phyloP scores from a whole-genome alignment of 352 stramenopile species.

The Blastocystis sp. region DNA sequence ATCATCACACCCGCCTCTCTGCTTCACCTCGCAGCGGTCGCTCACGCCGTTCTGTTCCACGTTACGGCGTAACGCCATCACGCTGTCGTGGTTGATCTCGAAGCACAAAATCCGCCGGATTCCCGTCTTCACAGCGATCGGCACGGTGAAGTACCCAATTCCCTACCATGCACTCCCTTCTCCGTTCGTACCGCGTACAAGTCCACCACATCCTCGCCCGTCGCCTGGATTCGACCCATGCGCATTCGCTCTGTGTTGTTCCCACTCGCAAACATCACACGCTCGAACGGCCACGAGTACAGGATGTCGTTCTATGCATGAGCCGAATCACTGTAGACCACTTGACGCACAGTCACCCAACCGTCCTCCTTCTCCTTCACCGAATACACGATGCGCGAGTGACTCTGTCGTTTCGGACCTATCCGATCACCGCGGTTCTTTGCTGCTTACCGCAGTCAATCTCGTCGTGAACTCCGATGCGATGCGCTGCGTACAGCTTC shows the following conservation, averaged over 20 bases:
- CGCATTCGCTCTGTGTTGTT: slow-evolving; percentile 37
- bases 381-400: slow-evolving; percentile 15
- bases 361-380: neutral
- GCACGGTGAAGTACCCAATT: slow-evolving; percentile 31
- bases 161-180: neutral
- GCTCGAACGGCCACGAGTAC: slow-evolving; percentile 31
- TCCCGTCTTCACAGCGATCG: slow-evolving; percentile 3
- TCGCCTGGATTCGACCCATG: neutral
- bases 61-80: neutral
- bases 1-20: neutral
- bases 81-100: slow-evolving; percentile 22
- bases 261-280: slow-evolving; percentile 28
- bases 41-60: slow-evolving; percentile 12
- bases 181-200: neutral
- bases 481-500: neutral
- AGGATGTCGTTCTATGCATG: slow-evolving; percentile 12
- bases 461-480: slow-evolving; percentile 17
- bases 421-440: neutral
- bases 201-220: neutral
- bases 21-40: neutral
- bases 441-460: neutral
- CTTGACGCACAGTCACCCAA: slow-evolving; percentile 33
- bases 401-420: slow-evolving; percentile 22
- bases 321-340: neutral
- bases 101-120: neutral